Evolutionary conservation across 148 eudicot genomes (phyloP), one percentile per base, ranked within the genome.

Genomic region (Spergularia bocconei): DNA sequence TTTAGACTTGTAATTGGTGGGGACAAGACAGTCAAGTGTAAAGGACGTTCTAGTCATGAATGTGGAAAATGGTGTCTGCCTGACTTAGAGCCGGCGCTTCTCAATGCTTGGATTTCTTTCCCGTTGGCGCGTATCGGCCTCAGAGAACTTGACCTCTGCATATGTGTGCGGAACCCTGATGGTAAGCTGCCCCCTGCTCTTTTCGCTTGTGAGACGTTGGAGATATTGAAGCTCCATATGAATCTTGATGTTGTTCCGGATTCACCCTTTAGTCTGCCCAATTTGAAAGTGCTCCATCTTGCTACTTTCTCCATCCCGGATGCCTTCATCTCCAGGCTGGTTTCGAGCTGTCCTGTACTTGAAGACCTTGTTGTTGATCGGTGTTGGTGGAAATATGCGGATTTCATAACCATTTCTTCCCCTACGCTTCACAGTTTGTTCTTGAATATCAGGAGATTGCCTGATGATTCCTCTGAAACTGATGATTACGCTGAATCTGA

Each of bases 321-420:
- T 41, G 69, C 39, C 50, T 71, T 69, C 11, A 13, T 78, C 33
- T 2, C 7, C 39, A 78, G 38, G 68, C 50, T 78, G 21, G 4
- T 56, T 15, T 53, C 56, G 15, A 50, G 75, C 6, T 74, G 74
- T 61, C 78, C 78, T 38, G 52, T 58, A 11, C 78, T 75, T 38
- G 63, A 69, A 39, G 58, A 79, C 36, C 29, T 79, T 20, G 19
- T 19, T 13, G 10, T 79, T 4, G 6, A 12, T 3, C 69, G 66
- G 29, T 39, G 44, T 39, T 2, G 7, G 2, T 55, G 58, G 70
- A 11, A 41, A 0, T 12, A 39, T 63, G 64, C 21, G 13, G 17
- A 36, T 63, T 17, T n/a, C 67, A 33, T 63, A 33, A 29, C 5
- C 8, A 44, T 38, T 38, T 74, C 21, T 11, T 74, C 15, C 69